Evolutionary conservation across 805 yeast genomes (phyloP).

Genomic region (Clavispora phyllophila): DNA sequence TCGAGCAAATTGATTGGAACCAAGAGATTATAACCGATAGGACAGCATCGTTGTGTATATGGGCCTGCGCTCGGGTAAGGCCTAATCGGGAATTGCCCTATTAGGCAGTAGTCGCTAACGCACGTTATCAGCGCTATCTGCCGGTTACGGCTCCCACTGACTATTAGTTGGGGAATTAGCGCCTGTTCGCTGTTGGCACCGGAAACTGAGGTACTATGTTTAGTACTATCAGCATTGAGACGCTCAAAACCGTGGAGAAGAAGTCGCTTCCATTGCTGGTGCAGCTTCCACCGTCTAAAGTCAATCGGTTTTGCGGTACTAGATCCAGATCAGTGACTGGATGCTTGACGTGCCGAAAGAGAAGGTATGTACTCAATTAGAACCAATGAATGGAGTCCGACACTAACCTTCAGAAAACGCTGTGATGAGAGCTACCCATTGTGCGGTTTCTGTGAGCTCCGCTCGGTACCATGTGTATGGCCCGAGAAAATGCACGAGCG

Average conservation of each 20-base stretch:
- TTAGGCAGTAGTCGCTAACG: background rate
- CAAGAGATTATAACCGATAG: no score
- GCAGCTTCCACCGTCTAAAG: conserved; percentile 9
- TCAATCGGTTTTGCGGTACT: conserved; percentile 10
- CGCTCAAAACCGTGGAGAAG: conserved; percentile 8
- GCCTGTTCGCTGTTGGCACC: background rate
- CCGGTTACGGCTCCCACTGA: background rate
- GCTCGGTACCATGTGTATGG: background rate
- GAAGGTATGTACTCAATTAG: conserved; percentile 12
- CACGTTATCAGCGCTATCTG: background rate
- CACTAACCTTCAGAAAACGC: conserved; percentile 13
- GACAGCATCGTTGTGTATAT: background rate
- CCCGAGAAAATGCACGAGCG: background rate
- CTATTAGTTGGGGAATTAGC: background rate
- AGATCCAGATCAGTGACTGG: conserved; percentile 14
- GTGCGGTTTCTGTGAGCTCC: conserved; percentile 8
- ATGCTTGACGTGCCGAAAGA: conserved; percentile 14
- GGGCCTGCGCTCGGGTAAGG: background rate
- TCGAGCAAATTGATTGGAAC: no score
- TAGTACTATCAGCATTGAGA: conserved; percentile 10
- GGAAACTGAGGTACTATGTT: conserved; percentile 6
- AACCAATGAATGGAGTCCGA: background rate
- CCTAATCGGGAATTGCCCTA: background rate
- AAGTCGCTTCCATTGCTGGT: conserved; percentile 5
- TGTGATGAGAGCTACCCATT: conserved; percentile 15